A percentile compares a stretch with the other conserved stretches of the same genome.
Conservation (phyloP, 768 basidiomycete species). For the Coprinopsis strossmayeri region DNA sequence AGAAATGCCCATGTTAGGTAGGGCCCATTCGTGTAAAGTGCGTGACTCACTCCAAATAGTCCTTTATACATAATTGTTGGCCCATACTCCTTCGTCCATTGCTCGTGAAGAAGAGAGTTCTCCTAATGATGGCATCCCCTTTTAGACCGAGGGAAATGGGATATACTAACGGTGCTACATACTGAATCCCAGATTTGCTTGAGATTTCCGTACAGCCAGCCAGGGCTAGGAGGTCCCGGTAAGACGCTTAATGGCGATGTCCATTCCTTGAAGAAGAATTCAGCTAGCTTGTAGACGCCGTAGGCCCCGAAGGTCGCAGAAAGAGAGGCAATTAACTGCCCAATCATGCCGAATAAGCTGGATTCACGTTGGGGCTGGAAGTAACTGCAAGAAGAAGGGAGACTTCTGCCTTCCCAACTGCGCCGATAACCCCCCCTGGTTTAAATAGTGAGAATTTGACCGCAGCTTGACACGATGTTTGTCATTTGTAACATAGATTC, state of each 20-base stretch:
- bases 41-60: not conserved
- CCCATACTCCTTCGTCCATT: slow-evolving; percentile 44
- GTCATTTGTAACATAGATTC: too few relatives aligned
- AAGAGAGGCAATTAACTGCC: slow-evolving; percentile 16
- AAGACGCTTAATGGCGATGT: slow-evolving; percentile 38
- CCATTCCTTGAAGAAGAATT: slow-evolving; percentile 23
- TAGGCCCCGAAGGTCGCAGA: slow-evolving; percentile 19
- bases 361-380: too few relatives aligned
- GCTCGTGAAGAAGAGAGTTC: slow-evolving; percentile 30
- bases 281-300: slow-evolving; percentile 24
- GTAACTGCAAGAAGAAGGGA: too few relatives aligned
- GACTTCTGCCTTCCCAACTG: too few relatives aligned
- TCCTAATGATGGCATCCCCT: slow-evolving; percentile 20
- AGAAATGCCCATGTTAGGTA: not conserved
- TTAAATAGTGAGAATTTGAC: too few relatives aligned
- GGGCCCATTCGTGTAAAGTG: not conserved
- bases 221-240: slow-evolving; percentile 42
- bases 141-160: not conserved
- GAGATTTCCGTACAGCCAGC: slow-evolving; percentile 43
- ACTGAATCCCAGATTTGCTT: slow-evolving; percentile 26
- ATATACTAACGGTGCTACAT: not conserved
- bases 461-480: too few relatives aligned
- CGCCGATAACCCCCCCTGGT: too few relatives aligned
- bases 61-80: slow-evolving; percentile 33
- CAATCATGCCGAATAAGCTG: not conserved